Base-by-base conservation (phyloP, 805 yeast species). In the Saturnispora ahearnii region DNA sequence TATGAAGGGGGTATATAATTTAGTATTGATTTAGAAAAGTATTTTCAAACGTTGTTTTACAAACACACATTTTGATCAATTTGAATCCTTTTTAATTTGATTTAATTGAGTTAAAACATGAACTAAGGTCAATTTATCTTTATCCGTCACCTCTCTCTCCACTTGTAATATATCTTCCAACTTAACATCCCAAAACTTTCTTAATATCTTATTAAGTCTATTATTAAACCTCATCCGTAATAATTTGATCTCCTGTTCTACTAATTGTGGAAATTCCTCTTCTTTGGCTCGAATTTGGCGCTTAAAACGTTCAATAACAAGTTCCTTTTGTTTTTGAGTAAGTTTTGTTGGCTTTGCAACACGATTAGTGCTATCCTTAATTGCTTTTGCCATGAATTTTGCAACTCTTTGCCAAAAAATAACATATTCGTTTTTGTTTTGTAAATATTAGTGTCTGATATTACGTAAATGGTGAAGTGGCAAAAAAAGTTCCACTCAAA, bases 171-270 rank as follows among this genome's bases (percentile, higher is more conserved):
- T 70, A 51, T 74, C 72, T 45, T 63, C 66, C 37, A 76, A 59
- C 55, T 69, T 72, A 12, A 74, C 72, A 51, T 74, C 71, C 73
- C 81, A 74, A 29, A 77, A 64, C 22, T 73, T 72, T 37, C 76
- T 70, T 44, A 74, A 69, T 8, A 77, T 76, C 41, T 68, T 68
- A 53, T 73, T 76, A 28, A 74, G 57, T 50, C 79, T 60, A 41
- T 75, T 61, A 30, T 62, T 57, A 9, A 77, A 66, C 50, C 70
- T 71, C 21, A 61, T 57, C 5, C 34, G 30, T 3, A 56, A 30
- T 13, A 46, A 7, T 45, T 71, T 73, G 21, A 65, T 47, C 22
- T 65, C 67, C 4, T 44, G 50, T 11, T 64, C 53, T 11, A 54
- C 49, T 10, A 45, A 28, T 18, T 26, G 5, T 24, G 43, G 47